Conservation (phyloP, 768 basidiomycete species). For the Mrakia gelida region DNA sequence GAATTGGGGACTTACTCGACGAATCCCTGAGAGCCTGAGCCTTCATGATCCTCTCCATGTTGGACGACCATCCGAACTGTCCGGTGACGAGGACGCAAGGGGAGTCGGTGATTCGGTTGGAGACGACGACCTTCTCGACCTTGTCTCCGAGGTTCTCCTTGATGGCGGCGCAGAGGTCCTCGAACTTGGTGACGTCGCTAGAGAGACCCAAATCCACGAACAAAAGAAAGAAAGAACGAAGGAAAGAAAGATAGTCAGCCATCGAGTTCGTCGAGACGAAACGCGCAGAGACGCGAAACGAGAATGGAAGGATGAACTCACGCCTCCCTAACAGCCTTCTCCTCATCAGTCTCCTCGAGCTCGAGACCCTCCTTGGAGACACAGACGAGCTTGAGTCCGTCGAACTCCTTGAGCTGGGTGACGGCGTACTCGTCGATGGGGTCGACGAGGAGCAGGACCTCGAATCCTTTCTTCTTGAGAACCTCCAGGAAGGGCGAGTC, state of each 20-base stretch:
- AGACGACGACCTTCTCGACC: constrained; percentile 98
- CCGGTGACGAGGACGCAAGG: constrained; percentile 97
- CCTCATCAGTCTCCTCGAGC: constrained; percentile 97
- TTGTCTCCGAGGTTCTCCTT: constrained; percentile 99
- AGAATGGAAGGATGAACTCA: constrained; percentile 9
- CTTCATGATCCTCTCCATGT: constrained; percentile 99
- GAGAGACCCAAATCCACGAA: background rate
- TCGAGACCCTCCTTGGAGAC: constrained; percentile 99
- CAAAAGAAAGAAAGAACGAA: background rate
- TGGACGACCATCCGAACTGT: constrained; percentile 98
- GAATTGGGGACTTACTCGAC: constrained; percentile 49
- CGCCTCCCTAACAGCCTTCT: constrained; percentile 85
- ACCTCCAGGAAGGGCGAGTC: constrained; percentile 99
- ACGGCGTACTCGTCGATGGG: constrained; percentile 99
- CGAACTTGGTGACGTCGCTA: constrained; percentile 67
- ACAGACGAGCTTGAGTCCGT: constrained; percentile 93
- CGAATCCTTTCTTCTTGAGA: constrained; percentile 99
- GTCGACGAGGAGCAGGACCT: constrained; percentile 94
- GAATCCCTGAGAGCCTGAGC: constrained; percentile 94
- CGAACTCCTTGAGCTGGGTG: constrained; percentile 98
- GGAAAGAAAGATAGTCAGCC: background rate
- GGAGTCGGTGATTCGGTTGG: constrained; percentile 95
- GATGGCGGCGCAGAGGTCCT: constrained; percentile 85
- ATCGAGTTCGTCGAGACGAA: background rate
- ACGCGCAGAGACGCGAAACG: background rate